These are phyloP conservation scores for Alternaria atra DNA, from an alignment of 2,329 filamentous ascomycete species.

Conservation along the genomic window DNA sequence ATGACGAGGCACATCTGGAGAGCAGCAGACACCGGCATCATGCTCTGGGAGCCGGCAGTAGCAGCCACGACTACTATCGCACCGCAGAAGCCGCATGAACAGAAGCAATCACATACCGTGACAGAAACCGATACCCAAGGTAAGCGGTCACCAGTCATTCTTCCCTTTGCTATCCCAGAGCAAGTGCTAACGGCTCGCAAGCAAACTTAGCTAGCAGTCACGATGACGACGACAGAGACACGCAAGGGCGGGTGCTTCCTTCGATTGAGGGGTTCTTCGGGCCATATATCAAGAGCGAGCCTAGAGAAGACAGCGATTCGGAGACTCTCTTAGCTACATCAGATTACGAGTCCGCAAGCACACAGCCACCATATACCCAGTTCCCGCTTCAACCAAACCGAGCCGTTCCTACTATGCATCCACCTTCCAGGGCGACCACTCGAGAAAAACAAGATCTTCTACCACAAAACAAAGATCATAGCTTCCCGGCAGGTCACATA, in stretches of 20 bases:
- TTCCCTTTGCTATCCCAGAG: not conserved
- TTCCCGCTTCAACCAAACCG: not conserved
- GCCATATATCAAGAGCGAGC: not conserved
- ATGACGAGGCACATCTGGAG: constrained; percentile 4
- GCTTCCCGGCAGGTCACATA: not conserved
- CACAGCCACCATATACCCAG: not conserved
- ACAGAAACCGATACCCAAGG: not conserved
- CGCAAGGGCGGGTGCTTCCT: not conserved
- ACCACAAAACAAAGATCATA: not conserved
- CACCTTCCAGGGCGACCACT: too few species aligned
- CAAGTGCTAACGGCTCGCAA: not conserved
- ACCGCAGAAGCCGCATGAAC: not conserved
- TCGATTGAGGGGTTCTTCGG: not conserved
- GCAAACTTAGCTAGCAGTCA: not conserved
- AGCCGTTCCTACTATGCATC: too few species aligned
- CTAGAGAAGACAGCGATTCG: not conserved
- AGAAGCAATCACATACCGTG: not conserved
- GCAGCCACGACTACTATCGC: not conserved
- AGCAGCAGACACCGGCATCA: not conserved
- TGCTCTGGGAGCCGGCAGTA: constrained; percentile 7
- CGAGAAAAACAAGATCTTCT: not conserved
- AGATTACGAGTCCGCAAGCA: not conserved
- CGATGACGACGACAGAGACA: not conserved
- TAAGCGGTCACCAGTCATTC: not conserved
- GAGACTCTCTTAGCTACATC: not conserved